These are phyloP conservation scores for Guadua angustifolia DNA, from an alignment of 176 grass and related monocot genomes.

Conservation along the genomic window DNA sequence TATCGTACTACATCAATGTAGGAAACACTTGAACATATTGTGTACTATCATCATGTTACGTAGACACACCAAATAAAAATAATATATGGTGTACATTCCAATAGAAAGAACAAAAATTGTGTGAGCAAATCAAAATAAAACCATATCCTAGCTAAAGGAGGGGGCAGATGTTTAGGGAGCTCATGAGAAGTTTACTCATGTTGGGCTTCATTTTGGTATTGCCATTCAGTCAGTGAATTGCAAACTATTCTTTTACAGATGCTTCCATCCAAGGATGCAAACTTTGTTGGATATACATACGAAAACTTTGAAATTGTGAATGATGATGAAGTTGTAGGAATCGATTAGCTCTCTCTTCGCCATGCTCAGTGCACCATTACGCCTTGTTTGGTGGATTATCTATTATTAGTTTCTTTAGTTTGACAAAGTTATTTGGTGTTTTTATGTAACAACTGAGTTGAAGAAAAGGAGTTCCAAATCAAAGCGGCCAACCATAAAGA, in stretches of 20 bases:
- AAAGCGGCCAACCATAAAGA: no score
- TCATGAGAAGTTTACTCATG: neutral
- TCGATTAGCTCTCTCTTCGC: slow-evolving; percentile 60
- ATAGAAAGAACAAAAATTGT: no score
- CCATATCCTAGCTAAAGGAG: no score
- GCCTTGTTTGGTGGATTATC: slow-evolving; percentile 9
- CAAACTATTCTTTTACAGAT: slow-evolving; percentile 62
- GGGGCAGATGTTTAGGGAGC: neutral
- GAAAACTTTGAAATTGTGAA: slow-evolving; percentile 99
- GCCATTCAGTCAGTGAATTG: slow-evolving; percentile 14
- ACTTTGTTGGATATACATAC: slow-evolving; percentile 99
- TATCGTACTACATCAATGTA: no score
- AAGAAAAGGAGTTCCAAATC: slow-evolving; percentile 99
- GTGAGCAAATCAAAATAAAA: no score
- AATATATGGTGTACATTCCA: no score
- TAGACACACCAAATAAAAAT: no score
- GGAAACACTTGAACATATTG: no score
- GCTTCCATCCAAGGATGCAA: slow-evolving; percentile 98
- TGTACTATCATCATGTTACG: no score
- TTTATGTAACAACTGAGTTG: slow-evolving; percentile 74
- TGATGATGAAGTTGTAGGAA: slow-evolving; percentile 89
- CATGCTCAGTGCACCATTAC: neutral
- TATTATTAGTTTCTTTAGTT: slow-evolving; percentile 10
- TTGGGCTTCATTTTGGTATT: slow-evolving; percentile 37
- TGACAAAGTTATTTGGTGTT: slow-evolving; percentile 42